Percentiles rank a stretch among this genome's conserved stretches.
Evolutionary conservation across 2,329 filamentous ascomycete species (phyloP).

Genomic region (Fusarium neocosmosporiellum): DNA sequence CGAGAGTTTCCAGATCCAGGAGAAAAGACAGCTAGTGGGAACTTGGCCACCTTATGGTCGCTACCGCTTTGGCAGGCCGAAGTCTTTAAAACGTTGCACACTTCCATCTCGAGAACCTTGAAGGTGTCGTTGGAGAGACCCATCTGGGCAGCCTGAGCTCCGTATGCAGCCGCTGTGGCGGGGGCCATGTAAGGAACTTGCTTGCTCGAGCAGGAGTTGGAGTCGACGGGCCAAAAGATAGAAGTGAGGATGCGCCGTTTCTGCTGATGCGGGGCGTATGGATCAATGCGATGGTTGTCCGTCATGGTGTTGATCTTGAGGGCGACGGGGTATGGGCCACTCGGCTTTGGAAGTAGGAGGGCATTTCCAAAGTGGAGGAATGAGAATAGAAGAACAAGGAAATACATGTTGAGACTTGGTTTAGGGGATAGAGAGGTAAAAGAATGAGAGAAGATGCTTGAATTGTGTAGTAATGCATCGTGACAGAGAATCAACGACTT

Average conservation of each 20-base stretch:
- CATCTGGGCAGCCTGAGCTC: conserved; percentile 34
- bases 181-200: conserved; percentile 50
- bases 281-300: conserved; percentile 47
- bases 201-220: conserved; percentile 31
- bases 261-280: conserved; percentile 42
- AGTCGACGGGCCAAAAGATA: conserved; percentile 46
- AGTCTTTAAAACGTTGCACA: conserved; percentile 37
- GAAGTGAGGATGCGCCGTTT: conserved; percentile 45
- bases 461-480: not conserved
- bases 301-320: conserved; percentile 42
- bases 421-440: not conserved
- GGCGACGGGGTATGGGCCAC: conserved; percentile 47
- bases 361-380: conserved; percentile 34
- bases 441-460: not conserved
- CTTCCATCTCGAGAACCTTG: conserved; percentile 38
- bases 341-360: conserved; percentile 42
- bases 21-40: conserved; percentile 51
- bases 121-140: conserved; percentile 49
- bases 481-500: not conserved
- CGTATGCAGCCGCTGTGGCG: conserved; percentile 45
- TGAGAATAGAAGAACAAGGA: conserved; percentile 19
- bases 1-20: conserved; percentile 58
- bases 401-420: conserved; percentile 27
- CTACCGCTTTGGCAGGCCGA: conserved; percentile 7
- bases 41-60: conserved; percentile 40